A percentile compares a stretch with the other conserved stretches of the same genome.
These are phyloP conservation scores for Syncephalastrum racemosum DNA, from an alignment of 371 early-diverging fungal genomes.

Conservation along the genomic window DNA sequence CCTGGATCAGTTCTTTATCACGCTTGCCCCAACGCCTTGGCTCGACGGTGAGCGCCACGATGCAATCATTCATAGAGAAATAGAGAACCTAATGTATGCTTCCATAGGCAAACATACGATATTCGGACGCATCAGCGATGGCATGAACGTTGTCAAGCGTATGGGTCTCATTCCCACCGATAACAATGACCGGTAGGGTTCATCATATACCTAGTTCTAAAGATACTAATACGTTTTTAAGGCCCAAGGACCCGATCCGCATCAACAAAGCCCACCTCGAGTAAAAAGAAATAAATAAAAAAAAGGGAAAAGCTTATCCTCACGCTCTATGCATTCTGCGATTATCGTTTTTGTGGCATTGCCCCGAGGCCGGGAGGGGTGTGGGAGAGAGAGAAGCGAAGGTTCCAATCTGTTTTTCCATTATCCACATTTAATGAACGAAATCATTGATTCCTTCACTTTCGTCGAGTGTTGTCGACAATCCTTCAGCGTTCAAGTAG, in stretches of 20 bases:
- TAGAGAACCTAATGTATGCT: background rate
- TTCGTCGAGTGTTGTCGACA: conserved; percentile 27
- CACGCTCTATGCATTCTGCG: too few relatives aligned
- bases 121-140: conserved; percentile 68
- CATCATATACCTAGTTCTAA: background rate
- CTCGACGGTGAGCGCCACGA: conserved; percentile 60
- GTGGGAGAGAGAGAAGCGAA: too few relatives aligned
- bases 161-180: conserved; percentile 73
- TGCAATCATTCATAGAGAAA: background rate
- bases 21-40: conserved; percentile 70
- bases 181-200: conserved; percentile 46
- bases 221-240: conserved; percentile 8
- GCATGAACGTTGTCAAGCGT: conserved; percentile 69
- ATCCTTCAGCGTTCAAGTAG: conserved; percentile 32
- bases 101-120: conserved; percentile 65
- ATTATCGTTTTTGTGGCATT: too few relatives aligned
- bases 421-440: conserved; percentile 10
- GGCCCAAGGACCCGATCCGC: conserved; percentile 42
- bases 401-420: too few relatives aligned
- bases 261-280: conserved; percentile 38
- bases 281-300: conserved; percentile 12
- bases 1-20: conserved; percentile 56
- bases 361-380: too few relatives aligned
- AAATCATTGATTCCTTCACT: conserved; percentile 39
- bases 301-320: background rate